Conservation (phyloP, 768 basidiomycete genomes). For the Grammothele lineata region DNA sequence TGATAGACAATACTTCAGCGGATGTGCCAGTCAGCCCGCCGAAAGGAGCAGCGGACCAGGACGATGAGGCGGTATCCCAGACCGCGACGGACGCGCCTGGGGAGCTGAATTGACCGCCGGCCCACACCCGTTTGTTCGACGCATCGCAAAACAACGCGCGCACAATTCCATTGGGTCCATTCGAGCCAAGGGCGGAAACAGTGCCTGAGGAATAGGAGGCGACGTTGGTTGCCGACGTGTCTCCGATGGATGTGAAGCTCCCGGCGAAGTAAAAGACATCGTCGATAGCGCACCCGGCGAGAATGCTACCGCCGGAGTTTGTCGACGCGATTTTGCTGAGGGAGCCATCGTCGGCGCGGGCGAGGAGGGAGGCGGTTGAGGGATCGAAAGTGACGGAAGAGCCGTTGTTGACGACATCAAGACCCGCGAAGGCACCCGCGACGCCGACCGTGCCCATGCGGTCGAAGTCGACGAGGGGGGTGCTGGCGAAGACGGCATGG, state of each 20-base stretch:
- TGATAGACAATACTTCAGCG: constrained; percentile 70
- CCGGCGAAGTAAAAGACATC: constrained; percentile 79
- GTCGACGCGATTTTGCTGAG: constrained; percentile 72
- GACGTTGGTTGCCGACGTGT: constrained; percentile 61
- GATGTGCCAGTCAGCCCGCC: constrained; percentile 71
- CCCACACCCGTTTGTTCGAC: constrained; percentile 65
- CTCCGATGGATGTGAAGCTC: constrained; percentile 69
- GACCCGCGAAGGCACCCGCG: constrained; percentile 83
- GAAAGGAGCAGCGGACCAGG: constrained; percentile 82
- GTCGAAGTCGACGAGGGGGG: constrained; percentile 26
- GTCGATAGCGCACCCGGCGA: constrained; percentile 66
- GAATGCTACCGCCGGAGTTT: constrained; percentile 73
- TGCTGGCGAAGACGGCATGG: constrained; percentile 27
- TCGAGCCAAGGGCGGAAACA: constrained; percentile 60
- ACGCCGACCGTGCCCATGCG: constrained; percentile 88
- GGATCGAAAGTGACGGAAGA: constrained; percentile 58
- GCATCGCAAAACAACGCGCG: constrained; percentile 74
- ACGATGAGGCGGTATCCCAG: constrained; percentile 55
- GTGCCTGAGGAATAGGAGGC: constrained; percentile 63
- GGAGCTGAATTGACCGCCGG: constrained; percentile 69
- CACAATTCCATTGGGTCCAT: constrained; percentile 74
- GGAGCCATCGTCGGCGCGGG: constrained; percentile 59
- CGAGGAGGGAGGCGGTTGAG: constrained; percentile 65
- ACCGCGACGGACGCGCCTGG: constrained; percentile 66
- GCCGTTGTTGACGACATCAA: constrained; percentile 68